Conservation (phyloP, 1,284 basidiomycete genomes). For the Thelephora terrestris region DNA sequence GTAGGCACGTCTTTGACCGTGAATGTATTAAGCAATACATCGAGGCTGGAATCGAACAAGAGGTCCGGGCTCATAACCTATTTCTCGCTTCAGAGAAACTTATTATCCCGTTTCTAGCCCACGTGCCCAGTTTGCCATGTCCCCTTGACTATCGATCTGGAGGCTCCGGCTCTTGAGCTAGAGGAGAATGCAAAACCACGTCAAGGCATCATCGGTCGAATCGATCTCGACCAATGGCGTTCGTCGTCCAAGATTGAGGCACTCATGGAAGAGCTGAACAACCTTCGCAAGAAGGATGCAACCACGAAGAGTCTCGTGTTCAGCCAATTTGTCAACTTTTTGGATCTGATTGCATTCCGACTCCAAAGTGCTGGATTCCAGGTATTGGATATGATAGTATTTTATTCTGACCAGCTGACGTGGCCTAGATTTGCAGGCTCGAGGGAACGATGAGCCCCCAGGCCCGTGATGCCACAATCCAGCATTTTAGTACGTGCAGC, state of each 20-base stretch:
- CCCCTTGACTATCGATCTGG: conserved; percentile 89
- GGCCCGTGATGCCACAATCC: conserved; percentile 89
- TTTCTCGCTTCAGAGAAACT: neutral
- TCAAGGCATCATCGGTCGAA: conserved; percentile 89
- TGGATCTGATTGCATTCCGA: conserved; percentile 88
- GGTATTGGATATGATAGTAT: conserved; percentile 1
- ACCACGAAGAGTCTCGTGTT: conserved; percentile 98
- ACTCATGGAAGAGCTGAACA: conserved; percentile 86
- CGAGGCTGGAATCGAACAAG: conserved; percentile 61
- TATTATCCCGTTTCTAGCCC: conserved; percentile 41
- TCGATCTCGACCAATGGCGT: conserved; percentile 86
- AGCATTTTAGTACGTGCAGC: conserved; percentile 73
- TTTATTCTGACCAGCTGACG: conserved; percentile 2
- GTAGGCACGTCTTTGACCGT: conserved; percentile 86
- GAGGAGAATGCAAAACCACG: conserved; percentile 59
- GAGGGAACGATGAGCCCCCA: conserved; percentile 98
- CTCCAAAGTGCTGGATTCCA: conserved; percentile 87
- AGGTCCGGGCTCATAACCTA: conserved; percentile 32
- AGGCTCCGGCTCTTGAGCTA: conserved; percentile 84
- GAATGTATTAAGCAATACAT: conserved; percentile 96
- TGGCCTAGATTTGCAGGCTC: conserved; percentile 77
- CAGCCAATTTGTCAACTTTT: conserved; percentile 86
- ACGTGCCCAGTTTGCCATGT: conserved; percentile 95
- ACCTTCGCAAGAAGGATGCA: conserved; percentile 74
- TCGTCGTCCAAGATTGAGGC: conserved; percentile 98